Evolutionary conservation across 164 flowering plant species (phyloP).

Genomic region (Vitis amurensis): DNA sequence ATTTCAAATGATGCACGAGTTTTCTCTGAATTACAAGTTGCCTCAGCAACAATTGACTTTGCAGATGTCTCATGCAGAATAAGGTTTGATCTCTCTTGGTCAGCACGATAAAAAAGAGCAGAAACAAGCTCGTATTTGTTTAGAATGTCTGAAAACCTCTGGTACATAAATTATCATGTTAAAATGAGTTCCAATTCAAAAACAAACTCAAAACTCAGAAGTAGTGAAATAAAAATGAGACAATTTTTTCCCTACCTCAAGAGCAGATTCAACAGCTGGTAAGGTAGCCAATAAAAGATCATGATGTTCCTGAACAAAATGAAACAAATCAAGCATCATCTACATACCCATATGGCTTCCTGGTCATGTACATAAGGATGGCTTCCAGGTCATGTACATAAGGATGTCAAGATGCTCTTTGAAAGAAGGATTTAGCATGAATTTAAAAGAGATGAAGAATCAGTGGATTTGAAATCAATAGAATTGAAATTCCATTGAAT

Average conservation of each 20-base stretch:
- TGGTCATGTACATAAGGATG: not conserved
- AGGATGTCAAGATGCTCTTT: too few relatives aligned
- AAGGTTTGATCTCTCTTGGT: conserved; percentile 83
- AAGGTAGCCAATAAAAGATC: conserved; percentile 75
- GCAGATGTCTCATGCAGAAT: conserved; percentile 74
- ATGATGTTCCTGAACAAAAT: conserved; percentile 77
- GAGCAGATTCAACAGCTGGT: conserved; percentile 79
- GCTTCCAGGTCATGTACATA: not conserved
- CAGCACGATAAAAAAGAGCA: conserved; percentile 65
- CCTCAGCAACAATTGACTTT: conserved; percentile 81
- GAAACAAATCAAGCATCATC: conserved; percentile 10
- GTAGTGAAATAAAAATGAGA: not conserved
- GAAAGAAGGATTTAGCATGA: too few relatives aligned
- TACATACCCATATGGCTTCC: not conserved
- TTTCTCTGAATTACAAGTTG: conserved; percentile 68
- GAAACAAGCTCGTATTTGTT: conserved; percentile 79
- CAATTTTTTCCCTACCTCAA: conserved; percentile 58
- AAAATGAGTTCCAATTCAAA: conserved; percentile 6
- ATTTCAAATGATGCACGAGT: conserved; percentile 64
- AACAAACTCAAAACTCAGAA: not conserved
- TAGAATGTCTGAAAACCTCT: conserved; percentile 73
- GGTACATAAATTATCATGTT: conserved; percentile 22
- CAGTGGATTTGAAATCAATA: too few relatives aligned
- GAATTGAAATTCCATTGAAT: too few relatives aligned
- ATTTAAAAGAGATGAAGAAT: too few relatives aligned